These are phyloP conservation scores for Plantago ovata DNA, from an alignment of 257 asterid species.

Conservation along the genomic window DNA sequence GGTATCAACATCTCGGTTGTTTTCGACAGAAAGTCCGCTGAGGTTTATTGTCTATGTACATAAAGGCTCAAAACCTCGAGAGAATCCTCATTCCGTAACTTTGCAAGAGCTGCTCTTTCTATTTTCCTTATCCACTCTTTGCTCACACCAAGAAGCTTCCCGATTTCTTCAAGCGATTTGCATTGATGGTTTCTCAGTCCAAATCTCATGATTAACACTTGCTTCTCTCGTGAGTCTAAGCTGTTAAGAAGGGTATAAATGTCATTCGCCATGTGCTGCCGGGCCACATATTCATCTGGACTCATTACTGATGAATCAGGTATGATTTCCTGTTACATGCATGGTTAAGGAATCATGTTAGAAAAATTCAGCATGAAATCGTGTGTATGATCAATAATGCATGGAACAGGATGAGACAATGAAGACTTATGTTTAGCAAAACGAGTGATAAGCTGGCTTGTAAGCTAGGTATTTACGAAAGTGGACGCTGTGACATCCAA, in stretches of 20 bases:
- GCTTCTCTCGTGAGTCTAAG: slow-evolving; percentile 63
- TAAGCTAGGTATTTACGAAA: too few relatives aligned
- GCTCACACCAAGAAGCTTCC: slow-evolving; percentile 61
- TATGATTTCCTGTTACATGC: slow-evolving; percentile 48
- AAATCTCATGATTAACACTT: slow-evolving; percentile 65
- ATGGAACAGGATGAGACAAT: background rate
- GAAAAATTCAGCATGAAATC: background rate
- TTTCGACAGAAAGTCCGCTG: background rate
- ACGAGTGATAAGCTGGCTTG: too few relatives aligned
- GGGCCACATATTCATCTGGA: slow-evolving; percentile 50
- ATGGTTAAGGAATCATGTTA: background rate
- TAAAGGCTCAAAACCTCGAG: slow-evolving; percentile 46
- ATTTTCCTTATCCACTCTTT: slow-evolving; percentile 91
- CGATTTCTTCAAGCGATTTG: slow-evolving; percentile 78
- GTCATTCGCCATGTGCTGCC: slow-evolving; percentile 45
- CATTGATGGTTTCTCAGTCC: slow-evolving; percentile 54
- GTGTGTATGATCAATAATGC: background rate
- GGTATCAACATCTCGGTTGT: background rate
- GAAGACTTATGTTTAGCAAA: too few relatives aligned
- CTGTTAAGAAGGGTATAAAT: slow-evolving; percentile 46
- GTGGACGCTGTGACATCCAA: too few relatives aligned
- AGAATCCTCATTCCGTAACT: slow-evolving; percentile 41
- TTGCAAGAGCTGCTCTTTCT: slow-evolving; percentile 59
- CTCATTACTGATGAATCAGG: slow-evolving; percentile 52
- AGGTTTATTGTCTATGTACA: slow-evolving; percentile 26